These are phyloP conservation scores for thale cress (Arabidopsis thaliana) DNA, from an alignment of 345 rosid species.

Conservation along the genomic window DNA sequence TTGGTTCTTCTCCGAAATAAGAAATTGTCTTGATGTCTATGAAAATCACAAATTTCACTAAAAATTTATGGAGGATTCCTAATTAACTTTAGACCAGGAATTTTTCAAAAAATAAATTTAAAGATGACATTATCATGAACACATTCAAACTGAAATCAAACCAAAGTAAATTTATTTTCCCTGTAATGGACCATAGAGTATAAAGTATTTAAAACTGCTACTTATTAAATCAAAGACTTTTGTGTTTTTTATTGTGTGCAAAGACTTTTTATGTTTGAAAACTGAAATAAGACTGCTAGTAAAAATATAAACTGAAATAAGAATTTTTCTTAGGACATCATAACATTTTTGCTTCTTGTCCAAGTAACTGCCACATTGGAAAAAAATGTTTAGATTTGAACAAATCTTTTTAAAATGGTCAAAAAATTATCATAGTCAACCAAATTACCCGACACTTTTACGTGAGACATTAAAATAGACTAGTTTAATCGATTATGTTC, in stretches of 20 bases:
- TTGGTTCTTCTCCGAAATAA: too few species aligned
- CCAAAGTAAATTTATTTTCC: neutral
- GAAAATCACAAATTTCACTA: too few species aligned
- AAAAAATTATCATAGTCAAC: conserved; percentile 1
- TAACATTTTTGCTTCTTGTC: conserved; percentile 18
- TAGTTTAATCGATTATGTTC: neutral
- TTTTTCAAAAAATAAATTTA: too few species aligned
- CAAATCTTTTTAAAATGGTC: neutral
- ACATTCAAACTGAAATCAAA: neutral
- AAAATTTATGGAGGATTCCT: too few species aligned
- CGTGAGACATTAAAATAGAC: conserved; percentile 1
- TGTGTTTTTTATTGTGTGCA: too few species aligned
- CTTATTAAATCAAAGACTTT: neutral
- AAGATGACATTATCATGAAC: too few species aligned
- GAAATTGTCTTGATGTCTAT: too few species aligned
- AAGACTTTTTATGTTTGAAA: neutral
- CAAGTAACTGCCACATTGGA: neutral
- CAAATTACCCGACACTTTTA: neutral
- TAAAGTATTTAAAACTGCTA: too few species aligned
- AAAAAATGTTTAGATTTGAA: conserved; percentile 1
- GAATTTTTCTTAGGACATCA: neutral
- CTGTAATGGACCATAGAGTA: too few species aligned
- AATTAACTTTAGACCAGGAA: too few species aligned
- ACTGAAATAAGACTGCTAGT: neutral
- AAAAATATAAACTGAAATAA: neutral